Evolutionary conservation across 2,329 filamentous ascomycete species (phyloP).

Genomic region (Fonsecaea multimorphosa): DNA sequence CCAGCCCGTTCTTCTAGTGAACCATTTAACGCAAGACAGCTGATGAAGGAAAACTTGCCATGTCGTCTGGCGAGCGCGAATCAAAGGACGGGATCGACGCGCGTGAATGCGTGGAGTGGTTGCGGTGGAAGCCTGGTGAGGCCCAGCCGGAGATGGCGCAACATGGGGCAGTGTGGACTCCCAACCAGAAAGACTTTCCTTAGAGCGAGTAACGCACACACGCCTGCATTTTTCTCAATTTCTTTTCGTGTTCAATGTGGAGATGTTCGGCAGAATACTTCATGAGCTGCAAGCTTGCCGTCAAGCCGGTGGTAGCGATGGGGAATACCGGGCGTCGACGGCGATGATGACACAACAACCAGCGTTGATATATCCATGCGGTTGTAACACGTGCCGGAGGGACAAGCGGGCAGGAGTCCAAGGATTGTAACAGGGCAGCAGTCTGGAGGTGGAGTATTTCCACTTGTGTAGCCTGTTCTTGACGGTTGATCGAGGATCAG

Average conservation of each 20-base stretch:
- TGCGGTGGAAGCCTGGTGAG: neutral
- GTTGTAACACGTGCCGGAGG: slow-evolving; percentile 19
- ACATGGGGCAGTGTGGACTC: slow-evolving; percentile 4
- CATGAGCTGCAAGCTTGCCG: neutral
- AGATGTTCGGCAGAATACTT: neutral
- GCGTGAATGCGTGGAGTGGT: slow-evolving; percentile 12
- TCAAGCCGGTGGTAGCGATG: neutral
- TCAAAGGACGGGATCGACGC: neutral
- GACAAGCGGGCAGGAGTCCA: slow-evolving; percentile 18
- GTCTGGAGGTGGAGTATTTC: slow-evolving; percentile 2
- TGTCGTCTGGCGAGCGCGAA: slow-evolving; percentile 11
- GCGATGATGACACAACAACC: neutral
- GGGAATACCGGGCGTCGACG: neutral
- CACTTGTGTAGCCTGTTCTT: neutral
- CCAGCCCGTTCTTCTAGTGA: neutral
- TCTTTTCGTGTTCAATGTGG: neutral
- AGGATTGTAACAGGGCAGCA: slow-evolving; percentile 1
- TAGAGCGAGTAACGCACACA: neutral
- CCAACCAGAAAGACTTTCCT: neutral
- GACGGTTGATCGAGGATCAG: slow-evolving; percentile 4
- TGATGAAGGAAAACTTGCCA: neutral
- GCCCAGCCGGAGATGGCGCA: neutral
- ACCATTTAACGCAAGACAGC: neutral
- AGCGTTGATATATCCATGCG: neutral
- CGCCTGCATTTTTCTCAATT: neutral